Percentiles rank a stretch among this genome's conserved stretches.
phyloP scores from a whole-genome alignment of 2,329 filamentous ascomycete species.

The Gnomoniopsis sp. region DNA sequence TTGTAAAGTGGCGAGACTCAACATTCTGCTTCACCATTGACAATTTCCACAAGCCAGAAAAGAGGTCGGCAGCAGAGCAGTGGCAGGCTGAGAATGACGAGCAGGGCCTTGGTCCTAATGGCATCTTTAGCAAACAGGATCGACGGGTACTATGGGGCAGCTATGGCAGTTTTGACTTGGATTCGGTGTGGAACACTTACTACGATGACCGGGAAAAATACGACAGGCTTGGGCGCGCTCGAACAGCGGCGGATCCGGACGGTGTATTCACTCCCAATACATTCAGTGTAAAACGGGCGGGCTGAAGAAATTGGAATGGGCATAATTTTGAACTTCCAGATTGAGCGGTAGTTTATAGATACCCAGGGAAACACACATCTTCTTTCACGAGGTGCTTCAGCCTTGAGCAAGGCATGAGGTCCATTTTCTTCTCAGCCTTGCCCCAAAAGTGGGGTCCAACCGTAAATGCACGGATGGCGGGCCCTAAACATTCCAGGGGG shows the following conservation, averaged over 20 bases:
- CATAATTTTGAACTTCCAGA: no score
- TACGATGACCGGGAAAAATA: slow-evolving; percentile 34
- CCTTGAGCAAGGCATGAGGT: no score
- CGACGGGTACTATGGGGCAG: slow-evolving; percentile 37
- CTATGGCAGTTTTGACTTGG: slow-evolving; percentile 34
- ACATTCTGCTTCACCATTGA: slow-evolving; percentile 37
- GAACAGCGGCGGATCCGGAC: slow-evolving; percentile 31
- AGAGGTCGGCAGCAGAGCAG: slow-evolving; percentile 32
- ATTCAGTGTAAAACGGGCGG: slow-evolving; percentile 20
- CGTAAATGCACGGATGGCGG: no score
- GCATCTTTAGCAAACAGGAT: slow-evolving; percentile 34
- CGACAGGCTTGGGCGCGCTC: slow-evolving; percentile 26
- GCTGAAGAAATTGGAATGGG: neutral
- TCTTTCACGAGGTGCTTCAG: no score
- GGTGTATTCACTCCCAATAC: slow-evolving; percentile 35
- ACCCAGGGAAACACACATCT: no score
- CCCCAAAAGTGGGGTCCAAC: no score
- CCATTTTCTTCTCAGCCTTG: no score
- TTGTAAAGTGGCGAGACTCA: slow-evolving; percentile 38
- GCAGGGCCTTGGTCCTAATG: slow-evolving; percentile 21
- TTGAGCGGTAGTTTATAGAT: no score
- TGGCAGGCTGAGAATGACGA: slow-evolving; percentile 42
- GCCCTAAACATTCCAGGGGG: no score
- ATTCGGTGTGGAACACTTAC: slow-evolving; percentile 32
- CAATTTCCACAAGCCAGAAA: slow-evolving; percentile 37